phyloP scores from a whole-genome alignment of 2,329 filamentous ascomycete species.

The Plenodomus biglobosus region DNA sequence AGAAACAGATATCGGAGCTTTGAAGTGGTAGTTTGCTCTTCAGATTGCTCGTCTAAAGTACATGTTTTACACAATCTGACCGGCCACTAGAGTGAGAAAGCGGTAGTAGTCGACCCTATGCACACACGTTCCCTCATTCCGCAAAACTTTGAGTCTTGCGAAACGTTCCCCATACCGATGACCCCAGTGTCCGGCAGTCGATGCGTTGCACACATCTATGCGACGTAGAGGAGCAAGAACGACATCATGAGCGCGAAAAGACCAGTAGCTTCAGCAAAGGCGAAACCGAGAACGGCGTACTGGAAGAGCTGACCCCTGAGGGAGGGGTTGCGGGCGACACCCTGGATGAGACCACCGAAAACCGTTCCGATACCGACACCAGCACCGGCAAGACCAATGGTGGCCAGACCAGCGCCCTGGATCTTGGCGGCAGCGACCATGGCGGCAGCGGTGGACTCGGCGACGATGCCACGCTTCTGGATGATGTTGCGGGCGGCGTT shows the following conservation, averaged over 20 bases:
- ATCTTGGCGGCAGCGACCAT: constrained; percentile 49
- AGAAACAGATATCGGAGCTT: constrained; percentile 21
- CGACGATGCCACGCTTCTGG: constrained; percentile 47
- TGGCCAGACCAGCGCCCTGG: constrained; percentile 59
- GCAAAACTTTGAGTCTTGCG: constrained; percentile 42
- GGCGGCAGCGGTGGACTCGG: constrained; percentile 47
- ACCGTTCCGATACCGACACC: constrained; percentile 96
- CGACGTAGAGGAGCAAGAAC: constrained; percentile 48
- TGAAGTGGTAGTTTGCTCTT: constrained; percentile 46
- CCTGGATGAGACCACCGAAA: constrained; percentile 85
- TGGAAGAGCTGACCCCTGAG: constrained; percentile 95
- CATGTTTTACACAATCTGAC: constrained; percentile 49
- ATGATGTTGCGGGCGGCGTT: constrained; percentile 45
- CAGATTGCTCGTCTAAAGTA: constrained; percentile 48
- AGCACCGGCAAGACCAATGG: constrained; percentile 89
- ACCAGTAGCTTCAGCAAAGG: constrained; percentile 89
- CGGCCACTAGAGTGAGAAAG: constrained; percentile 45
- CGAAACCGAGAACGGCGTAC: constrained; percentile 93
- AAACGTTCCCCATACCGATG: constrained; percentile 32
- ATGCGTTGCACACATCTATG: constrained; percentile 43
- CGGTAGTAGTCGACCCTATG: constrained; percentile 44
- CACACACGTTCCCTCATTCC: constrained; percentile 39
- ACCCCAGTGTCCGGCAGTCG: constrained; percentile 38
- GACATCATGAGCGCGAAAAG: constrained; percentile 58
- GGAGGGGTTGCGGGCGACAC: constrained; percentile 90